Base-by-base conservation (phyloP, 1,284 basidiomycete genomes). In the Ceratobasidium sp. region DNA sequence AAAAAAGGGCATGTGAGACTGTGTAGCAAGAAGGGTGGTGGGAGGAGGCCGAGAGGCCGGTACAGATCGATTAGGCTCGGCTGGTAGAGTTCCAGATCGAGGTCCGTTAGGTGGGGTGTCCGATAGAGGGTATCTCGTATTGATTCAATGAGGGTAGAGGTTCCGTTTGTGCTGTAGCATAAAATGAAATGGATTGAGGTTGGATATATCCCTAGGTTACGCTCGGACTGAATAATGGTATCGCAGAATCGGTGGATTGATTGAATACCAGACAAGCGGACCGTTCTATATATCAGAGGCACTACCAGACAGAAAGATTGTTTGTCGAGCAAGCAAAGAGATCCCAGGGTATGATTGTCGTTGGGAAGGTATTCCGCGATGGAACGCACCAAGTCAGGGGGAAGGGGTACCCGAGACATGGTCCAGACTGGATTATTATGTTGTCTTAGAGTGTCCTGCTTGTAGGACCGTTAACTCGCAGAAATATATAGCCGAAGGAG, bases 281-380 rank as follows among this genome's bases (percentile, higher is more conserved):
- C 56, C 7, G 14, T 36, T 27, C 9, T 24, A 24, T 72, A 72
- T 7, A 72, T 11, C 45, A 72, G 22, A 3, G 69, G 69, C 1
- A 53, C 24, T 2, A 72, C 57, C 22, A 60, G 19, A 17, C 29
- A n/a, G 29, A 24, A 41, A 33, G 44, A 31, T 51, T 59, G 56
- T 31, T 47, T 72, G 27, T 72, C 69, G 24, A 72, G 36, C 27
- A 62, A 48, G 48, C 69, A 62, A n/a, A 72, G 48, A 22, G 57
- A 72, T 4, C 14, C 57, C 4, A 72, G 33, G 2, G 69, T 72
- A 19, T 15, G 27, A 24, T 45, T 51, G 57, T 50, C 27, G 50
- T 72, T 41, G 17, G 17, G n/a, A 17, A 62, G 17, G n/a, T 72
- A 44, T 33, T 72, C 69, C n/a, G 69, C 69, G n/a, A 72, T 53